Base-by-base conservation (phyloP, 2,329 filamentous ascomycete genomes). In the Claviceps purpurea region DNA sequence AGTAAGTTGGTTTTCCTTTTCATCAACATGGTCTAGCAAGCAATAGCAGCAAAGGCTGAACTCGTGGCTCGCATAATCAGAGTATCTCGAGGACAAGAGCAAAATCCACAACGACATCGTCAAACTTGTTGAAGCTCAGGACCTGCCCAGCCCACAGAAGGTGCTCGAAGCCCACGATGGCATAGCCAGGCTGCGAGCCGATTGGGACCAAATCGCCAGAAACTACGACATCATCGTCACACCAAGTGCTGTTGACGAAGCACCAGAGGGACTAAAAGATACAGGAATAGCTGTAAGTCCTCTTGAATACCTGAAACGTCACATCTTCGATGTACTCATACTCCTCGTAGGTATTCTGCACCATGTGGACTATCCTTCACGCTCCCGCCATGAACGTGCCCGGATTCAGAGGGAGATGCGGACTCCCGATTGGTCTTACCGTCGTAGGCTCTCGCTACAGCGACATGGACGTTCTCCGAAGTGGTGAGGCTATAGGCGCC, bases 321-420 rank as follows among this genome's bases (percentile, higher is more conserved):
- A 18, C 10, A n/a, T 24, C 3, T 20, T 34, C 1, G 1, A 20
- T 2, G 5, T 11, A 40, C 47, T 54, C 13, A 54, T n/a, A 39
- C 22, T 26, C 30, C 10, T 34, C 6, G 2, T 41, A 57, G 56
- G 39, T 50, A 6, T 57, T 57, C 37, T 56, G 55, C 40, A 13
- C 38, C 46, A 55, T 55, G 56, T 57, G 56, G 56, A 57, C 56
- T 67, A 68, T 68, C 11, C 64, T 85, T 14, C 81, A 85, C 55
- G 75, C 72, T 1, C 82, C 82, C 0, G 77, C 80, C 0, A 64
- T 84, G n/a, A 84, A 85, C 54, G 62, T 85, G 0, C 80, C 81
- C 0, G 81, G 80, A 0, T 84, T 85, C 56, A 64, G 69, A 38
- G 81, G 82, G 24, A 49, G 55, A 2, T 60, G 63, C n/a, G 64